These are phyloP conservation scores for Leucaena leucocephala DNA, from an alignment of 306 rosid genomes.

Conservation along the genomic window DNA sequence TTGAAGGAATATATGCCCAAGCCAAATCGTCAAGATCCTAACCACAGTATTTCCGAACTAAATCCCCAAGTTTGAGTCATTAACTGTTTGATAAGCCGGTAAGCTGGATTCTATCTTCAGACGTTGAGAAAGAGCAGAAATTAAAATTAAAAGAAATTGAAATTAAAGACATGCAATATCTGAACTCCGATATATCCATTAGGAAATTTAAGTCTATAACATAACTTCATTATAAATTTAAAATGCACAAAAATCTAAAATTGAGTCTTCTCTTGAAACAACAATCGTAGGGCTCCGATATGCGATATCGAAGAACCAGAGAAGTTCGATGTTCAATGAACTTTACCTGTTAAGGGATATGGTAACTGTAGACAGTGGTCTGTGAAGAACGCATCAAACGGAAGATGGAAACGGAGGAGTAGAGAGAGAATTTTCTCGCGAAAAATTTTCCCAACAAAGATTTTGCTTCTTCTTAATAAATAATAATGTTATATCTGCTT, in stretches of 20 bases:
- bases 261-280: background rate
- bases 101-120: background rate
- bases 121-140: constrained; percentile 4
- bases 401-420: background rate
- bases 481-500: background rate
- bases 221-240: background rate
- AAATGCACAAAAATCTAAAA: background rate
- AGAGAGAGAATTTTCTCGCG: background rate
- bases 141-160: background rate
- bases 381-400: background rate
- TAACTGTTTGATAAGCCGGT: background rate
- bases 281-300: background rate
- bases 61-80: constrained; percentile 1
- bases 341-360: background rate
- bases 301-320: background rate
- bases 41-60: background rate
- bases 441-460: background rate
- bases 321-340: background rate
- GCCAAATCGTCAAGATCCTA: background rate
- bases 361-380: background rate
- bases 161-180: background rate
- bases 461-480: background rate
- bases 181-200: background rate
- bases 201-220: background rate
- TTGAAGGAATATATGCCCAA: background rate